Percentiles rank a stretch among this genome's conserved stretches.
These are phyloP conservation scores for Alternaria gaisen DNA, from an alignment of 2,329 filamentous ascomycete species.

Conservation along the genomic window DNA sequence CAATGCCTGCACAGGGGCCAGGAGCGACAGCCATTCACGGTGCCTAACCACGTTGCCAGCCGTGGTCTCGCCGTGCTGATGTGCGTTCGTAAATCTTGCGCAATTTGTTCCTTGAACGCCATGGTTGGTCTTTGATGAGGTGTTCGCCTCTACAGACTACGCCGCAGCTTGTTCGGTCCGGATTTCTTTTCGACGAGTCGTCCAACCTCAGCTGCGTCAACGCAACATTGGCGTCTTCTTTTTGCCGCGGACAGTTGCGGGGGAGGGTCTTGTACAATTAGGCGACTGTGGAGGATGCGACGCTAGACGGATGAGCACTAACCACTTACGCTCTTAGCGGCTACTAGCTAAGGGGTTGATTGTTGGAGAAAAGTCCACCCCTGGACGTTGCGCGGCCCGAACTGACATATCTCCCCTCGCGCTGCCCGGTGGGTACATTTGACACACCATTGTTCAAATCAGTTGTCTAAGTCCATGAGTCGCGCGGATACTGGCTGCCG, in stretches of 20 bases:
- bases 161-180: conserved; percentile 18
- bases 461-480: conserved; percentile 2
- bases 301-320: conserved; percentile 15
- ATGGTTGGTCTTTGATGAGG: conserved; percentile 13
- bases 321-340: conserved; percentile 7
- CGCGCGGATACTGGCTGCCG: conserved; percentile 4
- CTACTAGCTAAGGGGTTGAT: conserved; percentile 8
- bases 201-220: conserved; percentile 1
- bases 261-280: conserved; percentile 21
- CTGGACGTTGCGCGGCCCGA: conserved; percentile 10
- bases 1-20: conserved; percentile 26
- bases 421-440: background rate
- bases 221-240: conserved; percentile 12
- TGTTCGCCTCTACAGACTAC: conserved; percentile 5
- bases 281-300: conserved; percentile 33
- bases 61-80: conserved; percentile 15
- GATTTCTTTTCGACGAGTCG: conserved; percentile 9
- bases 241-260: conserved; percentile 21
- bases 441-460: background rate
- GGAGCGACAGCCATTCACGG: conserved; percentile 24
- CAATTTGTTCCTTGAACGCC: conserved; percentile 12
- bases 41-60: conserved; percentile 26
- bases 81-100: conserved; percentile 18
- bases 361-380: conserved; percentile 18
- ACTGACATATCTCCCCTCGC: conserved; percentile 1